Conservation (phyloP, 2,329 filamentous ascomycete species). For the Chaetomiaceae sp. region DNA sequence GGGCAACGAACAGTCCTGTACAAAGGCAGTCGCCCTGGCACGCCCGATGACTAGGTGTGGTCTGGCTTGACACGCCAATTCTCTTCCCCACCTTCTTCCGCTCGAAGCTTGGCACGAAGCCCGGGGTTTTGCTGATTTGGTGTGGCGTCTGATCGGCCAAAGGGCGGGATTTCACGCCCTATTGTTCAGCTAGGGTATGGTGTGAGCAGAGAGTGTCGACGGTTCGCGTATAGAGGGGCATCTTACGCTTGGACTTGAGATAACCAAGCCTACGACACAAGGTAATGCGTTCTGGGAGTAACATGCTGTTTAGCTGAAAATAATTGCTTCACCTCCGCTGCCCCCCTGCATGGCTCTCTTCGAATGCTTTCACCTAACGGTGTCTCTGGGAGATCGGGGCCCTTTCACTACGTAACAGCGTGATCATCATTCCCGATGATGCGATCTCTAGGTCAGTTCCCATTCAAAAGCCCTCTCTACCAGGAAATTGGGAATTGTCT, state of each 20-base stretch:
- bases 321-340: background rate
- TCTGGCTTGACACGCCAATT: slow-evolving; percentile 22
- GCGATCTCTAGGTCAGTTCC: too few relatives aligned
- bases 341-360: background rate
- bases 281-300: background rate
- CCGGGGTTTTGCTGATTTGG: slow-evolving; percentile 22
- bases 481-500: too few relatives aligned
- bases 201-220: background rate
- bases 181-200: background rate
- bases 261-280: too few relatives aligned
- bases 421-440: too few relatives aligned
- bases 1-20: slow-evolving; percentile 32
- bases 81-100: slow-evolving; percentile 19
- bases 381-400: too few relatives aligned
- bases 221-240: background rate
- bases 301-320: background rate
- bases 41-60: slow-evolving; percentile 30
- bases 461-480: too few relatives aligned
- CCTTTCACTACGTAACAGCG: too few relatives aligned
- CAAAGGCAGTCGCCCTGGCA: slow-evolving; percentile 33
- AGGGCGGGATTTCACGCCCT: background rate
- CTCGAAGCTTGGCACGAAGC: slow-evolving; percentile 12
- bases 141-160: slow-evolving; percentile 1
- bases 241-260: background rate
- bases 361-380: too few relatives aligned